Evolutionary conservation across 2,329 filamentous ascomycete species (phyloP), one percentile per base, ranked within the genome.

Genomic region (Chaetomium globosum): DNA sequence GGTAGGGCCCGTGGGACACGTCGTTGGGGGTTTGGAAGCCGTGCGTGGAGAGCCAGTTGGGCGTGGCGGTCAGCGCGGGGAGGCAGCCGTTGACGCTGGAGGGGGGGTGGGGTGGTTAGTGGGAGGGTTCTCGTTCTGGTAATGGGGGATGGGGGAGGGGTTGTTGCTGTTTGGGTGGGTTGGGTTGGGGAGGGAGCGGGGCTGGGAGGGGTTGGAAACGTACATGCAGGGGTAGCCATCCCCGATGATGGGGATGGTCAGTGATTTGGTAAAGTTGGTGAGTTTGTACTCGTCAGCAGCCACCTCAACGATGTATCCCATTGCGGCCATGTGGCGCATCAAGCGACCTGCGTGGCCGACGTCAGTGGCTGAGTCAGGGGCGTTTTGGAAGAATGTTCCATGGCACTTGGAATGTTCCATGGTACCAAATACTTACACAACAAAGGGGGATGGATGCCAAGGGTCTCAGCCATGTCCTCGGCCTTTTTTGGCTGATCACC

Each of bases 261-360:
- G 66, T 0, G 76, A 73, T 51, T 72, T 77, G 52, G 74, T 72
- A 62, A 78, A 80, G 70, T 77, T 79, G 62, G 76, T 80, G 0
- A 74, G 71, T 67, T 70, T 68, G 68, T 80, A 81, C 31, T 75
- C 72, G 52, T 80, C 76, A 0, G 65, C 59, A 0, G 70, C 76
- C 0, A 73, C 72, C 65, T 80, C 77, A 0, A 70, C 69, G 54
- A 80, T 69, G 65, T 80, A 77, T 0, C 78, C 78, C 75, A 80
- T 78, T 0, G 77, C 74, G 0, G 70, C 73, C 0, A 80, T 66
- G 62, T 80, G 78, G 16, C 75, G 71, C 70, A 80, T 70, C 36
- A 80, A 67, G 9, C 77, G 76, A 16, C 66, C 70, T 39, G 26
- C 21, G 13, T 21, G 9, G 16, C 52, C n/a, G 13, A 12, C 8